phyloP scores from a whole-genome alignment of 441 rosid species.

The Aquilaria agallochum region DNA sequence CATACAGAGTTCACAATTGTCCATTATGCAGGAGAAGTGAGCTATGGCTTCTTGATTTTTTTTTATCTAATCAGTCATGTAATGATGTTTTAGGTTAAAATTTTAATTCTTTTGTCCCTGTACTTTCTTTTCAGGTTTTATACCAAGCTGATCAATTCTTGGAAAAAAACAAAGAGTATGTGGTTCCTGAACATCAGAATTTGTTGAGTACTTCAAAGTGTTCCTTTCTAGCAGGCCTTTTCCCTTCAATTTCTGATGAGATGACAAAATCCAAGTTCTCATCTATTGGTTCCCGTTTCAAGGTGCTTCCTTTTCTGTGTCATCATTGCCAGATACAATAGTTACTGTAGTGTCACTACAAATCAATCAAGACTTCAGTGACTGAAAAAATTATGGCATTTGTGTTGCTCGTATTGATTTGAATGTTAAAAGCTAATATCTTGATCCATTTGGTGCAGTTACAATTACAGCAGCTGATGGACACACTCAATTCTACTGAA shows the following conservation, averaged over 20 bases:
- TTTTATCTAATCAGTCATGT: constrained; percentile 10
- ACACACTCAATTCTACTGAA: constrained; percentile 68
- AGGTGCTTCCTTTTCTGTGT: constrained; percentile 33
- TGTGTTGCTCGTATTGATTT: not conserved
- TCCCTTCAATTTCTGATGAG: constrained; percentile 56
- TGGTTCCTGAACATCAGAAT: constrained; percentile 76
- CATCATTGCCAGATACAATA: constrained; percentile 2
- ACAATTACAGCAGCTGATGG: constrained; percentile 90
- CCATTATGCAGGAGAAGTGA: constrained; percentile 83
- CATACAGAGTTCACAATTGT: constrained; percentile 58
- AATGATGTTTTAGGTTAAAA: constrained; percentile 6
- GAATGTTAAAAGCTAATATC: constrained; percentile 23
- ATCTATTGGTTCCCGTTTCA: constrained; percentile 70
- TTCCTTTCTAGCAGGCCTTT: constrained; percentile 57
- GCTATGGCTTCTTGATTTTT: constrained; percentile 16
- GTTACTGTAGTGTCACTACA: not conserved
- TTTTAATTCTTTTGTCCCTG: constrained; percentile 18
- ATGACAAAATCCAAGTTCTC: constrained; percentile 64
- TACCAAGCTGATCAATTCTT: constrained; percentile 69
- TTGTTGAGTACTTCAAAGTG: constrained; percentile 64
- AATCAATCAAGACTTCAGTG: constrained; percentile 4
- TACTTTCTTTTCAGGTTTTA: constrained; percentile 47
- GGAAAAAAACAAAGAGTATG: constrained; percentile 79
- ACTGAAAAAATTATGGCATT: constrained; percentile 14
- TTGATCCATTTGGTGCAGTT: constrained; percentile 55